Evolutionary conservation across 176 grass and related monocot species (phyloP), one percentile per base, ranked within the genome.

Genomic region (Aegilops speltoides): DNA sequence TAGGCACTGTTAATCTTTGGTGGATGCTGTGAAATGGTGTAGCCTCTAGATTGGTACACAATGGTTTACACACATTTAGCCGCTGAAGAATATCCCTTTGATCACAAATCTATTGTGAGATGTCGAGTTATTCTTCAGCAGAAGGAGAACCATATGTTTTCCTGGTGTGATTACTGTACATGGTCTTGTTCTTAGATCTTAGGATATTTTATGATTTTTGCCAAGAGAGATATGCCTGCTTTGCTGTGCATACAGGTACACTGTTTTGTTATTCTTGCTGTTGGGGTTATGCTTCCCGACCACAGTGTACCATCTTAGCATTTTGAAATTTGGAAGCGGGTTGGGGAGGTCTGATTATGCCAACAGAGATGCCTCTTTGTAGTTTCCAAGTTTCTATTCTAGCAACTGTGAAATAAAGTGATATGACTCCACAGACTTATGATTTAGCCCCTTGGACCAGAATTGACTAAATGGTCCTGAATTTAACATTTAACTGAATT

Each of bases 21-120:
- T 0, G 75, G 29, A 14, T 73, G 12, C 38, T 46, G 43, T 46
- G 43, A 46, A 46, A 64, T 61, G 6, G 10, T 83, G 29, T 69
- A 4, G 40, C 17, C 19, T 82, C 45, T 54, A 19, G 25, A 10
- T 65, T 83, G 10, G 46, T 62, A 29, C 61, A 64, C 52, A 37
- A 37, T 23, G 14, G 10, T 83, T n/a, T 61, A 4, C 4, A 46
- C 25, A 63, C 23, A 17, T 70, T 85, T 79, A 40, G 11, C 16
- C 77, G 32, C n/a, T n/a, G n/a, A 10, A 71, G 46, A 41, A 24
- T n/a, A 3, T n/a, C 41, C 1, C 11, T 22, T 48, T 10, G 68
- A 9, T 20, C 4, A 52, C 15, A 48, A 56, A 50, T 60, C 10
- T 48, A 15, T 6, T 38, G 93, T 68, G 88, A 95, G 87, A 93